These are phyloP conservation scores for Talaromyces sp. DNA, from an alignment of 2,329 filamentous ascomycete species.

Conservation along the genomic window DNA sequence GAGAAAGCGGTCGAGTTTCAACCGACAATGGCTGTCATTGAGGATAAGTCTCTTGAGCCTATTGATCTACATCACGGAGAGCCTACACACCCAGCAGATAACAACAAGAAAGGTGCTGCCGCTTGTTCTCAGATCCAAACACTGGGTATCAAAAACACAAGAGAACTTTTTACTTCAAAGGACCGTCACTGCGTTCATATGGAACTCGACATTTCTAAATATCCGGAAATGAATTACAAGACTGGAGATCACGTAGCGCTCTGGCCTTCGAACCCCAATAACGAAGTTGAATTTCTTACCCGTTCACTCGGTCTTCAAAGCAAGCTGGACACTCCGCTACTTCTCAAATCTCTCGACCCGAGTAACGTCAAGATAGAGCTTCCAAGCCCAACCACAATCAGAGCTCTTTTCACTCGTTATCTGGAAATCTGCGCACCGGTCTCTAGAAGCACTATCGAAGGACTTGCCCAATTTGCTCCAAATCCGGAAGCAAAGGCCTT, in stretches of 20 bases:
- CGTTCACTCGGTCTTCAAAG: background rate
- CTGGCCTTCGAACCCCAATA: background rate
- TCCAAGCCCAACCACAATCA: slow-evolving; percentile 83
- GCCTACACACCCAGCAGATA: background rate
- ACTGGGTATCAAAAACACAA: background rate
- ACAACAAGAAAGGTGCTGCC: background rate
- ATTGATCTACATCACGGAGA: background rate
- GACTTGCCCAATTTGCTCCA: slow-evolving; percentile 76
- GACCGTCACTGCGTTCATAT: background rate
- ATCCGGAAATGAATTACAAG: background rate
- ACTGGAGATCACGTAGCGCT: slow-evolving; percentile 1
- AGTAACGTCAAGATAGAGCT: slow-evolving; percentile 30
- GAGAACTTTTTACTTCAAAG: background rate
- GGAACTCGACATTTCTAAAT: background rate
- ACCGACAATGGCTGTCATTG: background rate
- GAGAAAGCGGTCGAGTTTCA: background rate
- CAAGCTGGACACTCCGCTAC: background rate
- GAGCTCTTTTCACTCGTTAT: slow-evolving; percentile 80
- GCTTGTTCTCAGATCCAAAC: background rate
- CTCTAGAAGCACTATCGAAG: slow-evolving; percentile 83
- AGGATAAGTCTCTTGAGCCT: background rate
- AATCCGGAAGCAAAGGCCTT: slow-evolving; percentile 72
- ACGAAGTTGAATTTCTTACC: background rate
- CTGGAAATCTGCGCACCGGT: slow-evolving; percentile 88
- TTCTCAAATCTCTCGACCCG: background rate